Conservation (phyloP, 495 filamentous ascomycete genomes). For the Hypoxylon cercidicola region DNA sequence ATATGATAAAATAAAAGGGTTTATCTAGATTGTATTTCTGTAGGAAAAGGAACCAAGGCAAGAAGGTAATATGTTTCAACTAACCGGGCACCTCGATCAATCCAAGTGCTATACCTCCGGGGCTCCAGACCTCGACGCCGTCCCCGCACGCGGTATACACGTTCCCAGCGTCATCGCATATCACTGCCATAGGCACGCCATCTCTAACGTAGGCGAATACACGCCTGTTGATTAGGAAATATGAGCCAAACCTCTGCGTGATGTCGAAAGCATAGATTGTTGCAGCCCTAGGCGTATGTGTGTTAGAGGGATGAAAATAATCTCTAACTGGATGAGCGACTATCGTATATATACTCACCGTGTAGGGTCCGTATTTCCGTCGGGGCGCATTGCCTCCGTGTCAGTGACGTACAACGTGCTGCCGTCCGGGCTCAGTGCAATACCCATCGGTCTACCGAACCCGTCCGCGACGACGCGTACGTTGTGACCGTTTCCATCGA, state of each 20-base stretch:
- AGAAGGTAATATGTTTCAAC: conserved; percentile 7
- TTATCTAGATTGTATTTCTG: too few relatives aligned
- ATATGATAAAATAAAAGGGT: background rate
- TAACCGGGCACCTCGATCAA: conserved; percentile 49
- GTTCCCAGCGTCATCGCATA: conserved; percentile 55
- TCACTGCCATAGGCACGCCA: conserved; percentile 58
- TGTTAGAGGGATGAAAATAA: background rate
- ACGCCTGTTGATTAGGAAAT: conserved; percentile 60
- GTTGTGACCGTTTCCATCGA: conserved; percentile 41
- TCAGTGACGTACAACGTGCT: conserved; percentile 57
- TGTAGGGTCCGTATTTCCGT: conserved; percentile 37
- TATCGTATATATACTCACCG: conserved; percentile 14
- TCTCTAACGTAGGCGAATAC: conserved; percentile 60
- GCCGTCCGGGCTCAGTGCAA: conserved; percentile 53
- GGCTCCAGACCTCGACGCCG: conserved; percentile 60
- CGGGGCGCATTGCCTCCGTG: conserved; percentile 44
- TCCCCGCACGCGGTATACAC: conserved; percentile 61
- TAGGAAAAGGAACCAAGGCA: background rate
- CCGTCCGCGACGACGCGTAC: conserved; percentile 58
- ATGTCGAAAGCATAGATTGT: conserved; percentile 53
- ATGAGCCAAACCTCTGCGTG: conserved; percentile 23
- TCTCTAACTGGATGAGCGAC: background rate
- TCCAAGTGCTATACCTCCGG: conserved; percentile 56
- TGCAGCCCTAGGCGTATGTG: conserved; percentile 35
- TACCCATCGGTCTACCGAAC: conserved; percentile 53